A percentile compares a stretch with the other conserved stretches of the same genome.
phyloP scores from a whole-genome alignment of 257 asterid genomes.

The Scutellaria galericulata region DNA sequence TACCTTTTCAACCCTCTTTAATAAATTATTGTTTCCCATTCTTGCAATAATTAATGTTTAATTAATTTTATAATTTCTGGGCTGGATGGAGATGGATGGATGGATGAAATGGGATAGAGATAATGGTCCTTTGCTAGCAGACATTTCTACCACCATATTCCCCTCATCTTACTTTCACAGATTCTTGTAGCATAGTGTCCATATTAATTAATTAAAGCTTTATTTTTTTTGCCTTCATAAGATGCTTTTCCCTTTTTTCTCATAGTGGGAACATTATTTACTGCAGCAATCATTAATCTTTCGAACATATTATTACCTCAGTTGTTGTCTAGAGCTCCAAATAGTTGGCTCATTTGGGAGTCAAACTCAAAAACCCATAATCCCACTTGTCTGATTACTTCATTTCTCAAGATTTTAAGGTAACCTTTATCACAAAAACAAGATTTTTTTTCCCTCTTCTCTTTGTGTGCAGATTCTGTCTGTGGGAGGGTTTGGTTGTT shows the following conservation, averaged over 20 bases:
- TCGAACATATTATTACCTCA: constrained; percentile 54
- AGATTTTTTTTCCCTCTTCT: background rate
- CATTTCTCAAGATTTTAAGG: constrained; percentile 39
- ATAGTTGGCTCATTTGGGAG: constrained; percentile 47
- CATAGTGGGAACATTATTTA: constrained; percentile 53
- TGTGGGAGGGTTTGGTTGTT: constrained; percentile 21
- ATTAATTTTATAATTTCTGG: constrained; percentile 36
- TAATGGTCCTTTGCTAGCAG: constrained; percentile 80
- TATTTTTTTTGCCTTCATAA: constrained; percentile 6
- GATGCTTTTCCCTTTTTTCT: constrained; percentile 34
- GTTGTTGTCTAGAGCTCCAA: constrained; percentile 44
- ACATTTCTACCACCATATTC: constrained; percentile 88
- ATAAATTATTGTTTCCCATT: constrained; percentile 33
- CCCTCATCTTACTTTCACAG: constrained; percentile 76
- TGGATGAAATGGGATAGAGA: constrained; percentile 61
- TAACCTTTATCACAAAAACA: constrained; percentile 28
- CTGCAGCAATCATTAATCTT: constrained; percentile 64
- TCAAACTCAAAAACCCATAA: constrained; percentile 50
- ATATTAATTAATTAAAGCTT: constrained; percentile 42
- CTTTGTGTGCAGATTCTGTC: constrained; percentile 41
- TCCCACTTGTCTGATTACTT: constrained; percentile 43
- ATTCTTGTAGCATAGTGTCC: constrained; percentile 77
- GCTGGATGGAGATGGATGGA: constrained; percentile 55
- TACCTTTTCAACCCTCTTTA: constrained; percentile 47
- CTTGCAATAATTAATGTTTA: constrained; percentile 36